Evolutionary conservation across 129 eudicot species (phyloP), one percentile per base, ranked within the genome.

Genomic region (Tanacetum coccineum): DNA sequence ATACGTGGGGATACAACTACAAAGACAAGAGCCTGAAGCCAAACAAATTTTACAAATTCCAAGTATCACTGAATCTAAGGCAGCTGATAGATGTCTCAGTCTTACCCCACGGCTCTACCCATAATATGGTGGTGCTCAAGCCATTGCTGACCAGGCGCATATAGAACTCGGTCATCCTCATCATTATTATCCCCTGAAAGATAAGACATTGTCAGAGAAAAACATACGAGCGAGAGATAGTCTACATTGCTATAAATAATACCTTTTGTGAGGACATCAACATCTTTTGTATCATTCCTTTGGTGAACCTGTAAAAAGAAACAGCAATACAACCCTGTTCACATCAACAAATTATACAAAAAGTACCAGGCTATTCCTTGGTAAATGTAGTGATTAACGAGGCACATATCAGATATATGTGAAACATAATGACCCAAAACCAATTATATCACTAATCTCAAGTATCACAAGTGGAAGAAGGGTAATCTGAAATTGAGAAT

Each of bases 31-130:
- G 48, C 13, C 25, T 40, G 20, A 19, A 21, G 18, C 40, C 61
- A 50, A 22, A 49, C 19, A 71, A 30, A 14, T 8, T 12, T 39
- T 36, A 20, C 6, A 3, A 39, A 28, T 44, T 68, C 17, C 51
- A 68, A 68, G 55, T 36, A 47, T 28, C 26, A 32, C 48, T 67
- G 50, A 67, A 52, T 51, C 50, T 20, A 13, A 47, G 7, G 25
- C 28, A 14, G 46, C 28, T 54, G 10, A 30, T 50, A 50, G 13
- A 44, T 3, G 2, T 54, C 20, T 18, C 39, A 53, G 2, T 42
- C 71, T 71, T 91, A 91, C 97, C 97, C 97, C 13, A 85, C 75
- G 72, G 97, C 97, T 87, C 88, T 85, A 51, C 97, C 97, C 86
- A 83, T 81, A 50, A 91, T 83, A 72, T 91, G 94, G 15, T 83